These are phyloP conservation scores for Scenedesmus sp. DNA, from an alignment of 163 green algal genomes.

Conservation along the genomic window DNA sequence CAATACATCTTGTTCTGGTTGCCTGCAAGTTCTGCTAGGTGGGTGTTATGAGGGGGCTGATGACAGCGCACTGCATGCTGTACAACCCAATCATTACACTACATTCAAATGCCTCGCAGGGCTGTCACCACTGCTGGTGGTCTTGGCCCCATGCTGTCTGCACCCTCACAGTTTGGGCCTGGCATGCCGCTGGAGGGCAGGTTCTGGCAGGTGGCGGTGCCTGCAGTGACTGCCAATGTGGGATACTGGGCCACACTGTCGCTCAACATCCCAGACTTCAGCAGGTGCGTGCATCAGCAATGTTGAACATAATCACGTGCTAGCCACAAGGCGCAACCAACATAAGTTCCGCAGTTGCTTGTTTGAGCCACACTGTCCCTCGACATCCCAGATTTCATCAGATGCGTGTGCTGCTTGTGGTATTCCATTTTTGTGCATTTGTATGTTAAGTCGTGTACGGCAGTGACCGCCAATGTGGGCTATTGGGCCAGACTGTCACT, in stretches of 20 bases:
- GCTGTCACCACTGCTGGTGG: constrained; percentile 75
- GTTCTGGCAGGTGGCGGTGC: constrained; percentile 79
- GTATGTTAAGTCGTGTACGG: background rate
- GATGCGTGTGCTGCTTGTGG: too few relatives aligned
- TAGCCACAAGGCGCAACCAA: too few relatives aligned
- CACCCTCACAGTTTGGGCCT: constrained; percentile 66
- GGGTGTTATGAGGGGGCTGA: background rate
- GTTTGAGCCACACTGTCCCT: too few relatives aligned
- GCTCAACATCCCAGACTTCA: constrained; percentile 91
- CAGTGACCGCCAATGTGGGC: constrained; percentile 81
- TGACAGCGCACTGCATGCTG: background rate
- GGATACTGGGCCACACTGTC: constrained; percentile 86
- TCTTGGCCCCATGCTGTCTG: constrained; percentile 83
- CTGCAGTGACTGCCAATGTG: constrained; percentile 80
- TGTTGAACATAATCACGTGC: too few relatives aligned
- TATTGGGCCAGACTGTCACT: constrained; percentile 86
- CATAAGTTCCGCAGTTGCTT: too few relatives aligned
- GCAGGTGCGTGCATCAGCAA: constrained; percentile 13
- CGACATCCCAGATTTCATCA: too few relatives aligned
- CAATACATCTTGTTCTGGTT: background rate
- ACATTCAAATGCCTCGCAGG: constrained; percentile 55
- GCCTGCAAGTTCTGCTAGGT: background rate
- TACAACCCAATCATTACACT: too few relatives aligned
- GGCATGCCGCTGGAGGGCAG: constrained; percentile 71
- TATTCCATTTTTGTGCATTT: too few relatives aligned